Percentiles rank a stretch among this genome's conserved stretches.
These are phyloP conservation scores for Aspergillus versicolor DNA, from an alignment of 2,329 filamentous ascomycete species.

Conservation along the genomic window DNA sequence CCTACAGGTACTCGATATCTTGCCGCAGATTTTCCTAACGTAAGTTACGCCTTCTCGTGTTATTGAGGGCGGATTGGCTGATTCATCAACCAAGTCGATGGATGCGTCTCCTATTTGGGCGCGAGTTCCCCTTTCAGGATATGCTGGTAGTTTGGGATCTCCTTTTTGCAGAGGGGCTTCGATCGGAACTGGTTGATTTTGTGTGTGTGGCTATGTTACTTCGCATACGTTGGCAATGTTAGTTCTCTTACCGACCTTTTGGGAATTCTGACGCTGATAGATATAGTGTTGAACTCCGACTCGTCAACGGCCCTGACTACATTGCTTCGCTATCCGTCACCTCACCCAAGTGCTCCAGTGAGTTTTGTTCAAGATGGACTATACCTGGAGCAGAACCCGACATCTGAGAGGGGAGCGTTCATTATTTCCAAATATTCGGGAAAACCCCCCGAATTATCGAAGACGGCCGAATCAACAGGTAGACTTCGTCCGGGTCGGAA, in stretches of 20 bases:
- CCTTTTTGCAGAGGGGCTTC: slow-evolving; percentile 81
- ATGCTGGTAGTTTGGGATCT: slow-evolving; percentile 85
- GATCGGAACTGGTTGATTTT: slow-evolving; percentile 77
- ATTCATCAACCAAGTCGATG: slow-evolving; percentile 57
- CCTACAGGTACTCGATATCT: slow-evolving; percentile 76
- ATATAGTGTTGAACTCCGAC: slow-evolving; percentile 75
- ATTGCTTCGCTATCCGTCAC: slow-evolving; percentile 78
- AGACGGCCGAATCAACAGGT: slow-evolving; percentile 21
- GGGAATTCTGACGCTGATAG: slow-evolving; percentile 12
- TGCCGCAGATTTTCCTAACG: slow-evolving; percentile 98
- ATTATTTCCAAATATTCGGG: slow-evolving; percentile 50
- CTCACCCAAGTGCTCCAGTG: slow-evolving; percentile 64
- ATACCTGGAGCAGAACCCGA: slow-evolving; percentile 46
- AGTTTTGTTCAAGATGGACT: slow-evolving; percentile 85
- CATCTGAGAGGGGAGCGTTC: slow-evolving; percentile 42
- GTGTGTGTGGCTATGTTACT: slow-evolving; percentile 95
- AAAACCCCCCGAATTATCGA: slow-evolving; percentile 38
- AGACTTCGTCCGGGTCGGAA: slow-evolving; percentile 19
- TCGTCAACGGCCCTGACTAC: slow-evolving; percentile 82
- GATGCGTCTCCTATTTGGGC: slow-evolving; percentile 88
- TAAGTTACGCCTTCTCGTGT: slow-evolving; percentile 44
- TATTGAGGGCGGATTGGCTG: background rate
- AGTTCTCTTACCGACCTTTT: slow-evolving; percentile 33
- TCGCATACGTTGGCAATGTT: slow-evolving; percentile 84
- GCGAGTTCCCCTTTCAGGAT: slow-evolving; percentile 88